Conservation (phyloP, 257 asterid genomes). For the Oldenlandia corymbosa region DNA sequence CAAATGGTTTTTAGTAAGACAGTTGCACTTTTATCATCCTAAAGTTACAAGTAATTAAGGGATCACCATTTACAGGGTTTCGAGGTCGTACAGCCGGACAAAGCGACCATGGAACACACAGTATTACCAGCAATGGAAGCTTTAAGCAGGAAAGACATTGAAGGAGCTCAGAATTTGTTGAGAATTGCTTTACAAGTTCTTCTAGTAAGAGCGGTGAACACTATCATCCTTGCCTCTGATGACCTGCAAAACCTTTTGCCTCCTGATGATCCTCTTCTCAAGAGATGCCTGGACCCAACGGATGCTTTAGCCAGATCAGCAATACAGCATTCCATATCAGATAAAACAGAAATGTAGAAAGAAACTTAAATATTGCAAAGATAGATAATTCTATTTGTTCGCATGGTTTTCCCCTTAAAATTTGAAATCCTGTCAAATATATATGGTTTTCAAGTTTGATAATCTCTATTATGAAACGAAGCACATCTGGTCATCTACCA, state of each 20-base stretch:
- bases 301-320: conserved; percentile 60
- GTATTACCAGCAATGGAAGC: conserved; percentile 68
- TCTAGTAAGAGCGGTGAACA: conserved; percentile 58
- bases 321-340: conserved; percentile 38
- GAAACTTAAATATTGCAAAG: not conserved
- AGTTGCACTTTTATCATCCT: not conserved
- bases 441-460: too few species aligned
- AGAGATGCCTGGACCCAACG: conserved; percentile 55
- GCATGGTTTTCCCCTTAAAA: not conserved
- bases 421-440: not conserved
- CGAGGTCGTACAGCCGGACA: conserved; percentile 63
- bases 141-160: conserved; percentile 44
- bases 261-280: conserved; percentile 59
- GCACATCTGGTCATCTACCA: too few species aligned
- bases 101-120: conserved; percentile 57
- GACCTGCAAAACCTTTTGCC: conserved; percentile 57
- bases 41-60: not conserved
- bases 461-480: too few species aligned
- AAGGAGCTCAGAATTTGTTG: conserved; percentile 70
- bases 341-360: conserved; percentile 16
- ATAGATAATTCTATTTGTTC: not conserved
- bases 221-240: conserved; percentile 63
- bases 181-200: conserved; percentile 61
- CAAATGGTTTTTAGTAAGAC: not conserved
- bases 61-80: conserved; percentile 43